Evolutionary conservation across 495 filamentous ascomycete genomes (phyloP).

Genomic region (Usnea hakonensis): DNA sequence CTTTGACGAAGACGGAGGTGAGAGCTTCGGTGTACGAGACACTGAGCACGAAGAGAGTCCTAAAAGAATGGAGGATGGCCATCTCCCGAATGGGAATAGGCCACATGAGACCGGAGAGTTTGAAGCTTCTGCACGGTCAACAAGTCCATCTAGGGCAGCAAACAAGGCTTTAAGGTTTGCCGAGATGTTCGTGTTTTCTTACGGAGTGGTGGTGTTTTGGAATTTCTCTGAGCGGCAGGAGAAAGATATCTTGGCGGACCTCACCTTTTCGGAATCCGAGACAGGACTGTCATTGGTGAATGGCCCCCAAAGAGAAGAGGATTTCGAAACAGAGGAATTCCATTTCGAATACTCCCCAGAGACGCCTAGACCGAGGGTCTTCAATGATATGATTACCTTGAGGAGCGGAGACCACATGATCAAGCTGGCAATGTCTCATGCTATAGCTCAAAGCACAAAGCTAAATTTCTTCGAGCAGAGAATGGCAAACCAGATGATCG

Average conservation of each 20-base stretch:
- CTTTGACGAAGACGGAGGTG: slow-evolving; percentile 49
- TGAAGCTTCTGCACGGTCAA: slow-evolving; percentile 21
- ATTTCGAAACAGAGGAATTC: slow-evolving; percentile 97
- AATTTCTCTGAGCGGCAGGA: slow-evolving; percentile 94
- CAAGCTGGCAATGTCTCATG: slow-evolving; percentile 93
- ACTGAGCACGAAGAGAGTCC: slow-evolving; percentile 28
- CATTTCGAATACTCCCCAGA: slow-evolving; percentile 88
- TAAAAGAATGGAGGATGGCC: slow-evolving; percentile 27
- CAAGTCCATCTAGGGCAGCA: slow-evolving; percentile 43
- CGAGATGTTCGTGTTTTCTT: slow-evolving; percentile 97
- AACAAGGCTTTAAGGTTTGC: slow-evolving; percentile 67
- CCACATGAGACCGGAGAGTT: slow-evolving; percentile 12
- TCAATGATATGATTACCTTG: slow-evolving; percentile 98
- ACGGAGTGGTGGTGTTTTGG: slow-evolving; percentile 98
- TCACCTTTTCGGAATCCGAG: slow-evolving; percentile 74
- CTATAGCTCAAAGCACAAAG: slow-evolving; percentile 95
- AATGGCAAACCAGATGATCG: slow-evolving; percentile 88
- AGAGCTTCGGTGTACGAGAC: slow-evolving; percentile 33
- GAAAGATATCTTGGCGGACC: slow-evolving; percentile 90
- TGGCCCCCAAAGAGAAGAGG: slow-evolving; percentile 65
- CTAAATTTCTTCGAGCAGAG: slow-evolving; percentile 93
- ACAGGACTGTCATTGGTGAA: slow-evolving; percentile 55
- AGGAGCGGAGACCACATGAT: slow-evolving; percentile 97
- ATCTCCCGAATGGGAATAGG: slow-evolving; percentile 12
- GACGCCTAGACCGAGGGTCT: slow-evolving; percentile 80